Evolutionary conservation across 306 rosid genomes (phyloP).

Genomic region (Dalbergia oliveri): DNA sequence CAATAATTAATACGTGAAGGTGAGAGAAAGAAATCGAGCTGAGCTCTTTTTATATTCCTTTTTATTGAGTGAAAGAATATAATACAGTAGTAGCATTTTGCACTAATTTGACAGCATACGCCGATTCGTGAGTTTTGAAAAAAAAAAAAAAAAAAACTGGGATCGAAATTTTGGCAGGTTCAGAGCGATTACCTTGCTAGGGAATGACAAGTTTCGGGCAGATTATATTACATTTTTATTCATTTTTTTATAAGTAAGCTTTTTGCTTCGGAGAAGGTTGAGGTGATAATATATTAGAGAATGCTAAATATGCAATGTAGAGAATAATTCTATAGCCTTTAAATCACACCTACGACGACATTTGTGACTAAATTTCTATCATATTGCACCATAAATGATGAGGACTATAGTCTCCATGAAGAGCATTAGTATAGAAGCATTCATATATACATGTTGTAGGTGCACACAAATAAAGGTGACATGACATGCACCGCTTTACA

Average conservation of each 20-base stretch:
- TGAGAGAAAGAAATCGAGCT: not conserved
- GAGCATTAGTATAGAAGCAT: not conserved
- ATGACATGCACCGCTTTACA: not conserved
- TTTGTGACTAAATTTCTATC: not conserved
- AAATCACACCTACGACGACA: not conserved
- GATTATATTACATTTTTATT: too few species aligned
- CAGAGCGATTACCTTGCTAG: too few species aligned
- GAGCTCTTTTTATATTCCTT: not conserved
- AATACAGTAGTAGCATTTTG: not conserved
- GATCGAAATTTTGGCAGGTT: too few species aligned
- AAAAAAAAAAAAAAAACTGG: too few species aligned
- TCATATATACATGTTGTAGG: not conserved
- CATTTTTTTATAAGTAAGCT: too few species aligned
- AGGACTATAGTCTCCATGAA: not conserved
- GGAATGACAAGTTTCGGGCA: too few species aligned
- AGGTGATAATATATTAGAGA: not conserved
- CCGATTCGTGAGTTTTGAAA: too few species aligned
- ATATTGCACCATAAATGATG: not conserved
- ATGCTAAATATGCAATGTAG: not conserved
- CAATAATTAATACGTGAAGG: conserved; percentile 25
- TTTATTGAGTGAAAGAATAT: not conserved
- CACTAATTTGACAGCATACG: too few species aligned
- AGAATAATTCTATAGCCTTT: not conserved
- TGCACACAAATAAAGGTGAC: not conserved
- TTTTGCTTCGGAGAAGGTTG: too few species aligned